These are phyloP conservation scores for Hygrophila difformis DNA, from an alignment of 257 asterid genomes.

Conservation along the genomic window DNA sequence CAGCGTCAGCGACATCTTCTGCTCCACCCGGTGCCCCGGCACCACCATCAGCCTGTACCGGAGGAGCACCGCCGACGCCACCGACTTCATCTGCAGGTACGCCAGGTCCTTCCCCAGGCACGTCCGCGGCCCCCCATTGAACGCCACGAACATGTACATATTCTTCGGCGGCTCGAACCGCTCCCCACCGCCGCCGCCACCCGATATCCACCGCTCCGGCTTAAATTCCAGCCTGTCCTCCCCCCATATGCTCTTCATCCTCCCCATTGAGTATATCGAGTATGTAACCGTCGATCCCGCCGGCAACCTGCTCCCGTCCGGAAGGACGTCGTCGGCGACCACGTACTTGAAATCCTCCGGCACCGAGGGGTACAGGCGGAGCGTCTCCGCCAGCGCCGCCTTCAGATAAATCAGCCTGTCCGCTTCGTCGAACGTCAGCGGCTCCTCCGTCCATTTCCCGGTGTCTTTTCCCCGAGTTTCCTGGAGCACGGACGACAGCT, in stretches of 20 bases:
- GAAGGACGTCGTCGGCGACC: constrained; percentile 53
- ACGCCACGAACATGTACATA: constrained; percentile 59
- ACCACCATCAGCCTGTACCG: constrained; percentile 52
- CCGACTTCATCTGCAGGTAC: constrained; percentile 81
- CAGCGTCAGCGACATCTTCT: constrained; percentile 77
- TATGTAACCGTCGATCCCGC: constrained; percentile 82
- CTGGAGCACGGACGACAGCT: constrained; percentile 29
- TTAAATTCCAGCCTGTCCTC: constrained; percentile 78
- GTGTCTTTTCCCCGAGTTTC: constrained; percentile 45
- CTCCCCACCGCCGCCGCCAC: too few species aligned
- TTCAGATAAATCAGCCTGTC: constrained; percentile 57
- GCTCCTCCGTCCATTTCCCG: constrained; percentile 55
- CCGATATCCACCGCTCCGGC: constrained; percentile 80
- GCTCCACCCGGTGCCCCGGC: constrained; percentile 78
- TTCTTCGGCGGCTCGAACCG: constrained; percentile 63
- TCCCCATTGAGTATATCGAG: constrained; percentile 69
- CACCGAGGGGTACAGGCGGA: constrained; percentile 74
- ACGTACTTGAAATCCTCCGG: constrained; percentile 79
- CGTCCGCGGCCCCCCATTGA: constrained; percentile 79
- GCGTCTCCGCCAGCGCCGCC: constrained; percentile 69
- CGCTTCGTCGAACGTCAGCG: constrained; percentile 70
- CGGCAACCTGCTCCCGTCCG: constrained; percentile 59
- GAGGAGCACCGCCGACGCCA: constrained; percentile 71
- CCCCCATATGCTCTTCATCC: constrained; percentile 74
- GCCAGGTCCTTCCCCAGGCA: constrained; percentile 88